phyloP scores from a whole-genome alignment of 495 filamentous ascomycete species.

The Aspergillus olivimuriae region DNA sequence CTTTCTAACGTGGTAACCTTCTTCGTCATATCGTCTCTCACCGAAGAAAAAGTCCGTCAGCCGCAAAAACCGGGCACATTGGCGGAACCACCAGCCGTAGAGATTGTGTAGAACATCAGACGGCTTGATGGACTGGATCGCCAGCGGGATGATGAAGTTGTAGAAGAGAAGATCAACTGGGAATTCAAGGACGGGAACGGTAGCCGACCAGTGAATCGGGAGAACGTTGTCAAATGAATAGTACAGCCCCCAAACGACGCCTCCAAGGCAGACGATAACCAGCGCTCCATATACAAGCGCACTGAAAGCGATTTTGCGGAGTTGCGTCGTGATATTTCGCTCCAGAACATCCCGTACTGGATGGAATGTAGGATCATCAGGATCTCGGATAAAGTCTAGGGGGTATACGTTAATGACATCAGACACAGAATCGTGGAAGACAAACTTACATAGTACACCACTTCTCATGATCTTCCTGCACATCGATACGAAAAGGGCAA shows the following conservation, averaged over 20 bases:
- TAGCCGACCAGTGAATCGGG: conserved; percentile 87
- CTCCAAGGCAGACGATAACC: conserved; percentile 88
- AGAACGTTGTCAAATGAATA: conserved; percentile 61
- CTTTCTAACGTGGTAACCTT: conserved; percentile 56
- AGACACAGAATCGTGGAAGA: neutral
- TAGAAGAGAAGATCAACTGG: conserved; percentile 92
- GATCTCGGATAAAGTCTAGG: conserved; percentile 92
- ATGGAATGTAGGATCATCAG: conserved; percentile 97
- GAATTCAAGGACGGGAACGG: conserved; percentile 87
- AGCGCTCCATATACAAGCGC: conserved; percentile 92
- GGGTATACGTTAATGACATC: neutral
- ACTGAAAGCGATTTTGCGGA: conserved; percentile 93
- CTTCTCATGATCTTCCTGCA: conserved; percentile 94
- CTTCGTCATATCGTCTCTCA: conserved; percentile 72
- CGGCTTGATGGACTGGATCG: conserved; percentile 75
- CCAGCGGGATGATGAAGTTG: conserved; percentile 87
- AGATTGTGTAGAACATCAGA: conserved; percentile 73
- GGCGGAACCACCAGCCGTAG: conserved; percentile 95
- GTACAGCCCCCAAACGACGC: conserved; percentile 88
- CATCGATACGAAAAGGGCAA: conserved; percentile 97
- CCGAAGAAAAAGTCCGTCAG: conserved; percentile 91
- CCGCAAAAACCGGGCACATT: conserved; percentile 72
- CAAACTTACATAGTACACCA: conserved; percentile 76
- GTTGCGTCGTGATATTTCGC: conserved; percentile 82
- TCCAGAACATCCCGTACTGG: conserved; percentile 96